Evolutionary conservation across 2,329 filamentous ascomycete species (phyloP).

Genomic region (Rhinocladiella similis): DNA sequence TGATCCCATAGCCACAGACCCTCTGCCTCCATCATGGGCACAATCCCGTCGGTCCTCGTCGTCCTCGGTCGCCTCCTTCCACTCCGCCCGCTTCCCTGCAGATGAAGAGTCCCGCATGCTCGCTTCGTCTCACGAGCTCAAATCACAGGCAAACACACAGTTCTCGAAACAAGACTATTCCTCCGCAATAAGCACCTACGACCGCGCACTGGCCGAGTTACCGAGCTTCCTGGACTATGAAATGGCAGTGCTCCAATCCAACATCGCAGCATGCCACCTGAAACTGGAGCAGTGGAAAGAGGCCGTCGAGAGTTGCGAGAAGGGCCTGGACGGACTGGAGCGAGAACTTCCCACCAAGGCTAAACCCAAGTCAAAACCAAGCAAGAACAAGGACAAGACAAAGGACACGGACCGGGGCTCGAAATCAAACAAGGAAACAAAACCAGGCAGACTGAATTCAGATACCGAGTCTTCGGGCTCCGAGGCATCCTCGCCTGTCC

Average conservation of each 20-base stretch:
- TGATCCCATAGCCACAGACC: background rate
- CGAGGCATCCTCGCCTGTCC: constrained; percentile 7
- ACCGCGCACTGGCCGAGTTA: constrained; percentile 73
- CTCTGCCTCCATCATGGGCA: constrained; percentile 19
- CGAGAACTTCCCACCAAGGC: constrained; percentile 51
- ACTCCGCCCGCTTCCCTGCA: constrained; percentile 41
- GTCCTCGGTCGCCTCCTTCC: constrained; percentile 26
- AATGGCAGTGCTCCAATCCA: constrained; percentile 80
- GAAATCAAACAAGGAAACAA: constrained; percentile 18
- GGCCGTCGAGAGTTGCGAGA: constrained; percentile 71
- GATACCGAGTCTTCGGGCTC: constrained; percentile 19
- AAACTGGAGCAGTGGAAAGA: constrained; percentile 85
- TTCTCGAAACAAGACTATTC: constrained; percentile 72
- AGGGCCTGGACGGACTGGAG: constrained; percentile 72
- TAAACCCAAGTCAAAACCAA: constrained; percentile 19
- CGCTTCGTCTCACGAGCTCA: constrained; percentile 69
- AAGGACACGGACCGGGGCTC: constrained; percentile 26
- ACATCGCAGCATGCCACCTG: constrained; percentile 84
- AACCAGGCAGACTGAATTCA: constrained; percentile 17
- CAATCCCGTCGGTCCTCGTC: constrained; percentile 25
- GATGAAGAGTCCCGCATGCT: constrained; percentile 63
- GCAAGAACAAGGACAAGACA: constrained; percentile 29
- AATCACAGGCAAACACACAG: constrained; percentile 74
- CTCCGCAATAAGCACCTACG: constrained; percentile 79
- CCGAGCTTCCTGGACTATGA: constrained; percentile 87